These are phyloP conservation scores for Zychaea mexicana DNA, from an alignment of 371 early-diverging fungal species.

Conservation along the genomic window DNA sequence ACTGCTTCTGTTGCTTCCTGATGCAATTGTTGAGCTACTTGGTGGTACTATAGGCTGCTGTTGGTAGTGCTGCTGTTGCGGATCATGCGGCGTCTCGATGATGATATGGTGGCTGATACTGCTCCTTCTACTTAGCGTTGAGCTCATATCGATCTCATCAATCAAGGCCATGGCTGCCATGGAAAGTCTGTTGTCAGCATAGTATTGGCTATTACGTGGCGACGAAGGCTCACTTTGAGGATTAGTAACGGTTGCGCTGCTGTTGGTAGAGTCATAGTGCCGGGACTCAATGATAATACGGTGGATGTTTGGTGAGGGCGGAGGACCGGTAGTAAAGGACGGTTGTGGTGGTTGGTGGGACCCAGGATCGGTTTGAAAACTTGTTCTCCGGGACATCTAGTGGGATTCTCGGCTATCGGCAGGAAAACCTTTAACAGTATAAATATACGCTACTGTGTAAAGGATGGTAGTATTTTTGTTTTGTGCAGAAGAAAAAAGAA, in stretches of 20 bases:
- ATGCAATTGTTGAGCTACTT: not conserved
- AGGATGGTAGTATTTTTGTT: too few relatives aligned
- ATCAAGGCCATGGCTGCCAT: constrained; percentile 8
- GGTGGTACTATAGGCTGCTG: not conserved
- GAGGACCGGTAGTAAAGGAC: not conserved
- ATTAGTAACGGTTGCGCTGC: not conserved
- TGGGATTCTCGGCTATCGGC: too few relatives aligned
- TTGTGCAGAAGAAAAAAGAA: too few relatives aligned
- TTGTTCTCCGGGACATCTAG: not conserved
- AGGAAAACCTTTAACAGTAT: not conserved
- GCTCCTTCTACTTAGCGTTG: not conserved
- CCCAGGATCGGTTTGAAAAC: not conserved
- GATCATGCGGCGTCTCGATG: constrained; percentile 1
- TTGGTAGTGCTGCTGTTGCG: constrained; percentile 2
- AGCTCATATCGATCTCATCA: not conserved
- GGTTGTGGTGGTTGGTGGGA: not conserved
- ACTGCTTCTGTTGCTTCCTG: not conserved
- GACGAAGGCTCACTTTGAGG: not conserved
- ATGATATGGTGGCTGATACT: constrained; percentile 9
- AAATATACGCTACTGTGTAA: not conserved
- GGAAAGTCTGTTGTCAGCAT: constrained; percentile 4
- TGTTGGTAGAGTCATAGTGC: not conserved
- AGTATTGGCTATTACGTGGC: not conserved
- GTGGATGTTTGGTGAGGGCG: not conserved
- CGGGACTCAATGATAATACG: constrained; percentile 12